These are phyloP conservation scores for Saccharomyces hybrid DNA, from an alignment of 1,139 yeast species.

Conservation along the genomic window DNA sequence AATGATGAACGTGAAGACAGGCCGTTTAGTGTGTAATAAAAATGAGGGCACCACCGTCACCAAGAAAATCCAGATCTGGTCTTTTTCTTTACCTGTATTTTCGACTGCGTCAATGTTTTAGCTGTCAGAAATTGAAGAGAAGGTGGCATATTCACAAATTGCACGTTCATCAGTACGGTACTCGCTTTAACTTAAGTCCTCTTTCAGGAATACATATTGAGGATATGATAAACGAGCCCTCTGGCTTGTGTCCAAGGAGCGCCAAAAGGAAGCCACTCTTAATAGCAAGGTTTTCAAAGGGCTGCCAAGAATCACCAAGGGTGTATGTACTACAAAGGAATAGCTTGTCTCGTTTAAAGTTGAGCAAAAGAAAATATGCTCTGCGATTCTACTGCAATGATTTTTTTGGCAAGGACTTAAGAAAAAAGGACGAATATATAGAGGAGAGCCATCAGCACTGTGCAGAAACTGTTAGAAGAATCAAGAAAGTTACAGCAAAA, in stretches of 20 bases:
- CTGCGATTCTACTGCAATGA: slow-evolving; percentile 18
- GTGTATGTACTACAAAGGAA: slow-evolving; percentile 22
- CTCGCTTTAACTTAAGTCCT: slow-evolving; percentile 12
- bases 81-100: slow-evolving; percentile 10
- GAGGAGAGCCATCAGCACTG: slow-evolving; percentile 7
- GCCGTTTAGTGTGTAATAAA: background rate
- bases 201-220: slow-evolving; percentile 17
- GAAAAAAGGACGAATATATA: background rate
- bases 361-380: slow-evolving; percentile 25
- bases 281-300: slow-evolving; percentile 26
- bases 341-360: slow-evolving; percentile 16
- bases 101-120: slow-evolving; percentile 12
- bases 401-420: slow-evolving; percentile 1
- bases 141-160: slow-evolving; percentile 24
- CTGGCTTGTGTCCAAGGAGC: slow-evolving; percentile 14
- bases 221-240: slow-evolving; percentile 23
- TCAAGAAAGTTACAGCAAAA: slow-evolving; percentile 19
- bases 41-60: slow-evolving; percentile 32
- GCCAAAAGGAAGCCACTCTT: slow-evolving; percentile 23
- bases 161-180: slow-evolving; percentile 12
- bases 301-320: slow-evolving; percentile 24
- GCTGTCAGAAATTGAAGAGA: slow-evolving; percentile 15
- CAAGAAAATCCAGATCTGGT: slow-evolving; percentile 22
- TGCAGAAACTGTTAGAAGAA: slow-evolving; percentile 19
- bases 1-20: background rate